phyloP scores from a whole-genome alignment of 768 basidiomycete species.

The Xanthoconium stramineum region DNA sequence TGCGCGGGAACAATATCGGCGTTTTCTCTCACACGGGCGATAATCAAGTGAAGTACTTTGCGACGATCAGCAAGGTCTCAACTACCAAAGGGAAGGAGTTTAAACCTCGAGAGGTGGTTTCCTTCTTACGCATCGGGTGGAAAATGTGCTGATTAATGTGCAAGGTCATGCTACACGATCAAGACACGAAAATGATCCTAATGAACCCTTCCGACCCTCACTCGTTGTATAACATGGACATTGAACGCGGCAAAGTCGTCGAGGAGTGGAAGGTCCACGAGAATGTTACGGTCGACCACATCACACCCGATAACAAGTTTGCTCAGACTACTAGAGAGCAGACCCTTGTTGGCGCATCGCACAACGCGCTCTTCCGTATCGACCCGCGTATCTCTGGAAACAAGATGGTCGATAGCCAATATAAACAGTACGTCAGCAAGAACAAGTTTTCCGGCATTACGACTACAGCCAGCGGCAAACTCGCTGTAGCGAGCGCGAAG shows the following conservation, averaged over 20 bases:
- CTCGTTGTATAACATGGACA: slow-evolving; percentile 86
- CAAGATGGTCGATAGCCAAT: slow-evolving; percentile 92
- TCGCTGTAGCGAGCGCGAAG: slow-evolving; percentile 94
- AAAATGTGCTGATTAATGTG: slow-evolving; percentile 5
- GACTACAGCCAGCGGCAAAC: slow-evolving; percentile 81
- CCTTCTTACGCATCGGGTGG: background rate
- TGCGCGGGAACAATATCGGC: slow-evolving; percentile 87
- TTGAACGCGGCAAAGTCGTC: slow-evolving; percentile 92
- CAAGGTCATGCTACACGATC: slow-evolving; percentile 94
- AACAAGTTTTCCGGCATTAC: slow-evolving; percentile 92
- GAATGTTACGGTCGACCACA: slow-evolving; percentile 78
- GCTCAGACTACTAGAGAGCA: slow-evolving; percentile 91
- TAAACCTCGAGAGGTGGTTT: slow-evolving; percentile 75
- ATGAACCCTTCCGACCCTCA: slow-evolving; percentile 81
- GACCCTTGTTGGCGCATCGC: slow-evolving; percentile 89
- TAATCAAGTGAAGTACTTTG: slow-evolving; percentile 76
- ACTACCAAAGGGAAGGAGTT: slow-evolving; percentile 82
- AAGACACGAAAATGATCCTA: slow-evolving; percentile 93
- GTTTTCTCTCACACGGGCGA: slow-evolving; percentile 77
- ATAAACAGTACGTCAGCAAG: slow-evolving; percentile 94
- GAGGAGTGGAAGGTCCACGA: slow-evolving; percentile 99
- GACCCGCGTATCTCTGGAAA: slow-evolving; percentile 91
- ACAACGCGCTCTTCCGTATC: slow-evolving; percentile 95
- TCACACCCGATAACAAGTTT: slow-evolving; percentile 92
- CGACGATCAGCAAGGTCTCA: slow-evolving; percentile 80